Evolutionary conservation across 2,329 filamentous ascomycete species (phyloP), one percentile per base, ranked within the genome.

Genomic region (Botrytis sinoallii): DNA sequence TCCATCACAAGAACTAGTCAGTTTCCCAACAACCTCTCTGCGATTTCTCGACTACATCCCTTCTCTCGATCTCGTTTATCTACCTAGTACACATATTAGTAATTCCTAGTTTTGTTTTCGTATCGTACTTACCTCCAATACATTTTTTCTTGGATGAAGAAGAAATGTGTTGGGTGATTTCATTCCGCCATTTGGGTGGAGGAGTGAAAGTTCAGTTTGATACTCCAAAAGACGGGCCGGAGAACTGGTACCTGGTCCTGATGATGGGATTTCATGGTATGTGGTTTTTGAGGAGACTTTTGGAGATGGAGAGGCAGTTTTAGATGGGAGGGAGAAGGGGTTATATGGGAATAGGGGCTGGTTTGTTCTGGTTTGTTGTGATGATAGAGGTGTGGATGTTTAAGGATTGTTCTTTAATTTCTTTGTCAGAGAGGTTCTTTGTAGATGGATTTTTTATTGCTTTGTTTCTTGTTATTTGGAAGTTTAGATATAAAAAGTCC

Each of bases 111-210:
- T 25, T 22, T 25, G 1, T 8, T 20, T 66, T 4, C 2, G 63
- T 46, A 66, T 46, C 42, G 63, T 22, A 44, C 44, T 22, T 48
- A 66, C 63, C 63, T 66, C 63, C 63, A 66, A 35, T 14, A 25
- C 29, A 25, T 18, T 4, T 2, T 3, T 25, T 22, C 4, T 46
- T 16, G 22, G 1, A 5, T 1, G 7, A 25, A 48, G n/a, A 42
- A n/a, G 38, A 40, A 8, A 35, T 48, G 63, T 8, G 22, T 1
- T 66, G 63, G 63, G 63, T 66, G 22, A 38, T 61, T n/a, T 40
- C 59, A 61, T 40, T 40, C 20, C 59, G 35, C 4, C 7, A 22
- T 22, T 1, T 9, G 44, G 14, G 8, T 2, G 1, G 25, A 52
- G 59, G 35, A 16, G 0, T 40, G 1, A 22, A 61, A 35, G 20